Evolutionary conservation across 805 yeast species (phyloP).

Genomic region (Metschnikowia bowlesiae): DNA sequence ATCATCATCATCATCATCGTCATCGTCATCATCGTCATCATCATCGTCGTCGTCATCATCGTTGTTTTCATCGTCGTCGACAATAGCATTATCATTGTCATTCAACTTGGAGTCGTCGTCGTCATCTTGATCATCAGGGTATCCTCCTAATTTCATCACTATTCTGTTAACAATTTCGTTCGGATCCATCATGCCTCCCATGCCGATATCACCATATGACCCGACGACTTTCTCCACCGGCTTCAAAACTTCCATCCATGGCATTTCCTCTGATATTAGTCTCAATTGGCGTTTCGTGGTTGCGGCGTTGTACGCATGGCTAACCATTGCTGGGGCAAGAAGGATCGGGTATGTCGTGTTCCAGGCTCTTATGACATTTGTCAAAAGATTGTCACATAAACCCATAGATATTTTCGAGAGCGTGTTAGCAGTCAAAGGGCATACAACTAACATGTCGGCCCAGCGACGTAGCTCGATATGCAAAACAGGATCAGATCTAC

Average conservation of each 20-base stretch:
- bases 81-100: conserved; percentile 26
- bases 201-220: conserved; percentile 94
- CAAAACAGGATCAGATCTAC: conserved; percentile 82
- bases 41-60: conserved; percentile 32
- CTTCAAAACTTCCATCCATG: conserved; percentile 88
- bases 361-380: conserved; percentile 93
- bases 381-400: conserved; percentile 84
- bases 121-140: conserved; percentile 47
- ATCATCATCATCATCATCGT: conserved; percentile 41
- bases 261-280: conserved; percentile 81
- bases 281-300: conserved; percentile 80
- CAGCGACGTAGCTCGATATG: conserved; percentile 93
- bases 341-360: conserved; percentile 85
- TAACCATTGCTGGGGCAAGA: conserved; percentile 94
- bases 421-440: conserved; percentile 94
- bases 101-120: conserved; percentile 47
- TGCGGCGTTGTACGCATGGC: conserved; percentile 84
- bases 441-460: conserved; percentile 91
- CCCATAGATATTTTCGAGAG: conserved; percentile 87
- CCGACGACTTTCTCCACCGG: conserved; percentile 94
- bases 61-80: conserved; percentile 24
- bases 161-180: conserved; percentile 86
- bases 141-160: conserved; percentile 61
- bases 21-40: conserved; percentile 33
- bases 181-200: conserved; percentile 99